Evolutionary conservation across 2,329 filamentous ascomycete species (phyloP).

Genomic region (Pseudocercospora macadamiae): DNA sequence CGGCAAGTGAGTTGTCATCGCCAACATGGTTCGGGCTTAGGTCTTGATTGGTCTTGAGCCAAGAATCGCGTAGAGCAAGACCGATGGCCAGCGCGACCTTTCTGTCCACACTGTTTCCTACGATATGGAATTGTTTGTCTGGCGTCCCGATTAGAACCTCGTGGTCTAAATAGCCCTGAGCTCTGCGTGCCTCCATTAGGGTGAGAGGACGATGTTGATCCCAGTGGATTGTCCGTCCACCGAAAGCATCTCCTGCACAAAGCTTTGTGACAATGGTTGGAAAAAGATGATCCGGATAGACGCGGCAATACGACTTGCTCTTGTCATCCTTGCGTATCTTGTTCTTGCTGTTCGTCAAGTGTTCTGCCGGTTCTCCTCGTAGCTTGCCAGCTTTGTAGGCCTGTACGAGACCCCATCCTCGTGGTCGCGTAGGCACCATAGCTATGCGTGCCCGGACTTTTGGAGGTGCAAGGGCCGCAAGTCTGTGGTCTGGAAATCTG

Average conservation of each 20-base stretch:
- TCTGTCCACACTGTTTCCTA: conserved; percentile 78
- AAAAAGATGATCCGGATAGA: conserved; percentile 58
- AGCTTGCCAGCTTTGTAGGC: conserved; percentile 33
- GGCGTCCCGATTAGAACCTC: conserved; percentile 68
- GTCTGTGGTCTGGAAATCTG: conserved; percentile 68
- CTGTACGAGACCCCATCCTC: conserved; percentile 35
- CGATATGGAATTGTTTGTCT: conserved; percentile 62
- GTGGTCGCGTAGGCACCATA: conserved; percentile 61
- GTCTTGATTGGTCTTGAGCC: conserved; percentile 26
- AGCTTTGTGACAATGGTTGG: conserved; percentile 64
- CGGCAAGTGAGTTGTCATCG: not conserved
- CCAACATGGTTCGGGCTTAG: not conserved
- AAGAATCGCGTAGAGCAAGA: conserved; percentile 64
- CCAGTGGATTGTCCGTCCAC: conserved; percentile 66
- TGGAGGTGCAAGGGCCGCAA: conserved; percentile 46
- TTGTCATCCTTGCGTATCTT: conserved; percentile 25
- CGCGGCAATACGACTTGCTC: conserved; percentile 53
- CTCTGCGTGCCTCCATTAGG: conserved; percentile 68
- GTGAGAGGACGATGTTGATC: conserved; percentile 62
- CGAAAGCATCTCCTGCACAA: conserved; percentile 57
- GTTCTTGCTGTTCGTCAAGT: conserved; percentile 19
- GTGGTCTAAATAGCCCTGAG: conserved; percentile 70
- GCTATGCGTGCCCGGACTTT: conserved; percentile 53
- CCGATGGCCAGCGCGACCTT: conserved; percentile 70
- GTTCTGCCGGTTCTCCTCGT: conserved; percentile 34